Evolutionary conservation across 768 basidiomycete species (phyloP), one percentile per base, ranked within the genome.

Genomic region (Psilocybe cyanescens): DNA sequence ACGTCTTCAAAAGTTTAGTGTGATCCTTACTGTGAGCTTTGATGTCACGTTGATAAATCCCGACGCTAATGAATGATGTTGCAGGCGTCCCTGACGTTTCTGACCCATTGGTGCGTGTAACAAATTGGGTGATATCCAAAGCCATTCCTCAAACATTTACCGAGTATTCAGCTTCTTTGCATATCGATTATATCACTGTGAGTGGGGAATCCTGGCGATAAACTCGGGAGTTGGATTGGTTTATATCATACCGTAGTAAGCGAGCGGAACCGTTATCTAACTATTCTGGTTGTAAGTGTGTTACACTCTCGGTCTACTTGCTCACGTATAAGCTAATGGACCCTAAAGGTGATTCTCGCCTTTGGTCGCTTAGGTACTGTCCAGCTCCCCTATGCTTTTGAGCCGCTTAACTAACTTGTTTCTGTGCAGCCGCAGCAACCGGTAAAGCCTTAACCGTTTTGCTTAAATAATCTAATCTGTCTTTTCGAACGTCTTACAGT

Each of bases 101-200:
- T 70, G 37, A 70, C 69, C 2, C 71, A 72, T 41, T 64, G 59
- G 70, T 66, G 31, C 41, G 59, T 54, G 11, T 47, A 31, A 12
- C n/a, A 24, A n/a, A 49, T 28, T 17, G 29, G 28, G 11, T 11
- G 7, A 35, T 11, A 35, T 35, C 33, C 41, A 44, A 24, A 53
- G 46, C 52, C 7, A 4, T 30, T 17, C 9, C 30, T 55, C 52
- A 41, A 50, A 19, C 45, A 16, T 54, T 55, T 19, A 28, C 4
- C 35, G 29, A 3, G 50, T 12, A 33, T 19, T 4, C 59, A 77
- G 73, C 51, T 73, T 76, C 66, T 74, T 77, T 51, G 74, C 74
- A 7, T 71, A 74, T 56, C 66, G 79, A 33, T 75, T 80, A 30
- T 75, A 72, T 55, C 65, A 68, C 61, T 65, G 79, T 79, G 57